Conservation (phyloP, 176 grass and related monocot genomes). For the Eragrostis nindensis region DNA sequence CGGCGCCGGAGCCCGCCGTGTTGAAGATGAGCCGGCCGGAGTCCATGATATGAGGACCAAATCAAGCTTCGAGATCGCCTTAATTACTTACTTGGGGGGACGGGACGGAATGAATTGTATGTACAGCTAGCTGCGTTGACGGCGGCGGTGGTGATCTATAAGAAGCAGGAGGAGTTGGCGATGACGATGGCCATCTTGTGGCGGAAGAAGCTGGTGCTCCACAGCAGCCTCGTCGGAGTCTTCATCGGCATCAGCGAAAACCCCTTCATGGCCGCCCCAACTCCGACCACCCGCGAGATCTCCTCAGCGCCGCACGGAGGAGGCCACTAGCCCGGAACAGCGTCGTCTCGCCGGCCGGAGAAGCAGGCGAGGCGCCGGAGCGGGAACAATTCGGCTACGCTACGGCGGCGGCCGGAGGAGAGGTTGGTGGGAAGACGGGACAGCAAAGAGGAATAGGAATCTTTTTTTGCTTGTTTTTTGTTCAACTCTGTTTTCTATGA, state of each 20-base stretch:
- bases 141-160: slow-evolving; percentile 45
- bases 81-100: neutral
- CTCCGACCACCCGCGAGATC: slow-evolving; percentile 41
- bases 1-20: slow-evolving; percentile 48
- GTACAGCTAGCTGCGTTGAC: slow-evolving; percentile 40
- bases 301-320: slow-evolving; percentile 57
- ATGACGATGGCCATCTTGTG: slow-evolving; percentile 80
- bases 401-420: slow-evolving; percentile 25
- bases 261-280: slow-evolving; percentile 70
- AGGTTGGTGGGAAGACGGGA: slow-evolving; percentile 17
- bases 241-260: slow-evolving; percentile 86
- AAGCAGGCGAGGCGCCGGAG: slow-evolving; percentile 23
- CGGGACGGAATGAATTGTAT: slow-evolving; percentile 29
- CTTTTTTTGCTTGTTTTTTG: slow-evolving; percentile 24
- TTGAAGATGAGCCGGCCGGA: slow-evolving; percentile 84
- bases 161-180: slow-evolving; percentile 77
- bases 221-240: slow-evolving; percentile 84
- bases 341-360: slow-evolving; percentile 42
- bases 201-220: slow-evolving; percentile 99
- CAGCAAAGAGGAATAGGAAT: neutral
- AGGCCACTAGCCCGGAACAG: slow-evolving; percentile 39
- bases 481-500: slow-evolving; percentile 2
- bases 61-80: slow-evolving; percentile 41
- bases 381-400: slow-evolving; percentile 47
- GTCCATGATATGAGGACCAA: slow-evolving; percentile 55